Base-by-base conservation (phyloP, 805 yeast genomes). In the Metschnikowia lunata region DNA sequence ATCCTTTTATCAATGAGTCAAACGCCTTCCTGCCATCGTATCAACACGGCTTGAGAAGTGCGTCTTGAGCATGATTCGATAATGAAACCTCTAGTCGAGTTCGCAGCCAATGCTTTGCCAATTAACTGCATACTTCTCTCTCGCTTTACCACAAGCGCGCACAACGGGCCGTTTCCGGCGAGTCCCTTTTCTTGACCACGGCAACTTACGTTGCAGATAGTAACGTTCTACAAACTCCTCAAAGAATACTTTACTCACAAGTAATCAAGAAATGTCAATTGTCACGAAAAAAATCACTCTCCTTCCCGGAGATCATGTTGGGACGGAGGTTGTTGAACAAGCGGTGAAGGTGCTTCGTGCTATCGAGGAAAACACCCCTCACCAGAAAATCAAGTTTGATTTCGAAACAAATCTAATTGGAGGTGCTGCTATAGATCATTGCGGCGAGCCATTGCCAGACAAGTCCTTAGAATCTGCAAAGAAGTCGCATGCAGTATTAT, bases 381-480 rank as follows among this genome's bases (percentile, higher is more conserved):
- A 55, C 56, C 65, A 61, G 36, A 41, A 63, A 12, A 50, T 85
- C 58, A 69, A 81, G 60, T 90, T 93, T 62, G 79, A 85, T 42
- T 88, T 88, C 64, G 75, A 85, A 59, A 69, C 85, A 50, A 96
- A 90, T 61, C 75, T 91, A 58, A 91, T 93, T 57, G 99, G 99
- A 52, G 99, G 99, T 59, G 97, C 98, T 40, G 95, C 98, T 37
- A 91, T 93, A 60, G 99, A 93, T 64, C 97, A 97, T 45, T 84
- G 95, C 36, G 99, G 99, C 42, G 83, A 64, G 40, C 97, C 99
- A 47, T 74, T 93, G 52, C 85, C 97, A 12, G 95, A 85, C 48
- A 91, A 76, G 46, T 78, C 97, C 3, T 74, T 93, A 38, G 85
- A 71, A 37, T 89, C 96, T 8, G 78, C 97, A 31, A 89, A 88